A percentile compares a stretch with the other conserved stretches of the same genome.
Evolutionary conservation across 2,329 filamentous ascomycete genomes (phyloP).

Genomic region (Pseudogymnoascus sp.): DNA sequence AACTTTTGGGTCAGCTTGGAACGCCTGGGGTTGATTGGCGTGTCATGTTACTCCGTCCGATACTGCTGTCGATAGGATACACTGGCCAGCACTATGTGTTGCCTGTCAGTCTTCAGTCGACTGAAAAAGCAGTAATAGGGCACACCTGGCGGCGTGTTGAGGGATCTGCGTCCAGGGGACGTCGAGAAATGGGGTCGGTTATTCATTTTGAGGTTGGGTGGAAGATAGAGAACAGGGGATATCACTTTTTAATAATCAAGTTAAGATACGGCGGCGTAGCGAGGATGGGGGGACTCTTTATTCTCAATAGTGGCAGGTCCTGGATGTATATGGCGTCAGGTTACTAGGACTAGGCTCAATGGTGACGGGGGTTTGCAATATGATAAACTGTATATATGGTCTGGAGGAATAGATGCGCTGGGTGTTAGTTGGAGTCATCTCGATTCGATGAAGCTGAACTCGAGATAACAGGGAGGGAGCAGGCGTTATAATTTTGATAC

Average conservation of each 20-base stretch:
- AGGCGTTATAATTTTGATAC: slow-evolving; percentile 8
- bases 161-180: background rate
- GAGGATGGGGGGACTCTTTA: background rate
- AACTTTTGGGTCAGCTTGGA: background rate
- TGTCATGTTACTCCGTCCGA: background rate
- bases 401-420: background rate
- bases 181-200: background rate
- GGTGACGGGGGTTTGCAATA: slow-evolving; percentile 2
- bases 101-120: background rate
- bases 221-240: background rate
- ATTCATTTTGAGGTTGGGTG: background rate
- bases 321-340: slow-evolving; percentile 1
- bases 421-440: background rate
- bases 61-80: background rate
- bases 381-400: slow-evolving; percentile 4
- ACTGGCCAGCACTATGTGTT: background rate
- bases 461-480: background rate
- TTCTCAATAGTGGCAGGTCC: background rate
- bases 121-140: background rate
- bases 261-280: background rate
- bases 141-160: background rate
- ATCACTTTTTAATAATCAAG: slow-evolving; percentile 5
- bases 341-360: slow-evolving; percentile 1
- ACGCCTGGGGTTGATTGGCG: background rate
- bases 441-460: background rate